These are phyloP conservation scores for Backusella tuberculispora DNA, from an alignment of 192 early-diverging fungal species.

Conservation along the genomic window DNA sequence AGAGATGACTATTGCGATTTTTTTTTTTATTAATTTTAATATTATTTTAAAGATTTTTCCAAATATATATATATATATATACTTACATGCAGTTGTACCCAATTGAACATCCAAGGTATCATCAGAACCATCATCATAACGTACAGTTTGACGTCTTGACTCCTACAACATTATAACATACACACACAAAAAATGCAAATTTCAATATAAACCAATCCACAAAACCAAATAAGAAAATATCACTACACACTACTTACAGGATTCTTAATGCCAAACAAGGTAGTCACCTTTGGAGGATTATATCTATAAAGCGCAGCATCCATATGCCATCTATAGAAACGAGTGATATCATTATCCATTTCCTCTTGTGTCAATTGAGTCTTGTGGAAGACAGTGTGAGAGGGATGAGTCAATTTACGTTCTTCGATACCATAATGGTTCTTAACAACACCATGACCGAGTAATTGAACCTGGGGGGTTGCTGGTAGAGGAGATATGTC, in stretches of 20 bases:
- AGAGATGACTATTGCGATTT: constrained; percentile 33
- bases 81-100: constrained; percentile 45
- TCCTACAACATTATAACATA: constrained; percentile 20
- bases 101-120: constrained; percentile 40
- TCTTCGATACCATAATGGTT: constrained; percentile 41
- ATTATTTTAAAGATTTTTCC: not conserved
- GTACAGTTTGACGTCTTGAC: constrained; percentile 28
- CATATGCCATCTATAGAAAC: constrained; percentile 47
- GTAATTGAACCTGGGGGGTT: constrained; percentile 37
- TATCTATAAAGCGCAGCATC: constrained; percentile 41
- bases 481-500: constrained; percentile 39
- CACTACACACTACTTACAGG: constrained; percentile 31
- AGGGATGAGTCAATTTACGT: constrained; percentile 36
- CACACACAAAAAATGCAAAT: not conserved
- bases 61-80: not conserved
- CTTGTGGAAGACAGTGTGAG: constrained; percentile 38
- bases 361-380: constrained; percentile 34
- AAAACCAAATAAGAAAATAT: not conserved
- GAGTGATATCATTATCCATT: constrained; percentile 34
- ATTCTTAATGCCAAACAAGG: constrained; percentile 39
- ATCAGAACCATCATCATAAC: constrained; percentile 36
- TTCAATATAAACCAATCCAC: not conserved
- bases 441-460: constrained; percentile 38
- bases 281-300: constrained; percentile 40
- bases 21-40: not conserved